These are phyloP conservation scores for Teratosphaeria zuluensis DNA, from an alignment of 2,329 filamentous ascomycete genomes.

Conservation along the genomic window DNA sequence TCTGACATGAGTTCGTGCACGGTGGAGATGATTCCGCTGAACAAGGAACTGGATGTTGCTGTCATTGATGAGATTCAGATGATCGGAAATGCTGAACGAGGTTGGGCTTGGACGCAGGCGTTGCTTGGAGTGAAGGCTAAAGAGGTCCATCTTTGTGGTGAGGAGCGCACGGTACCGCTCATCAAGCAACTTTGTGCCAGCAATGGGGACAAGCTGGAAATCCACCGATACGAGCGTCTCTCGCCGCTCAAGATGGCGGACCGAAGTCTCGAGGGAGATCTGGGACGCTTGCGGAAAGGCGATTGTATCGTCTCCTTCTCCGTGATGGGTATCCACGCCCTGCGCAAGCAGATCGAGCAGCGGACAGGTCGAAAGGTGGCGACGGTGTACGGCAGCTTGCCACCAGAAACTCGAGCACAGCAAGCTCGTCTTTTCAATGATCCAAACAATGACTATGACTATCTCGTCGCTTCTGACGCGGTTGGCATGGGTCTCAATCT, in stretches of 20 bases:
- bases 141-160: conserved; percentile 89
- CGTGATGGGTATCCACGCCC: conserved; percentile 65
- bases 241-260: conserved; percentile 63
- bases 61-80: conserved; percentile 99
- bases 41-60: conserved; percentile 66
- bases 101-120: conserved; percentile 91
- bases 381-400: conserved; percentile 84
- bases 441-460: conserved; percentile 90
- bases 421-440: conserved; percentile 94
- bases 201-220: conserved; percentile 69
- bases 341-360: conserved; percentile 70
- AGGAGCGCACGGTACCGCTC: conserved; percentile 70
- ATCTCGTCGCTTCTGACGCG: conserved; percentile 84
- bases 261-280: conserved; percentile 52
- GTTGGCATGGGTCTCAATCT: conserved; percentile 97
- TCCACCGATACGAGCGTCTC: conserved; percentile 76
- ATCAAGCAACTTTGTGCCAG: conserved; percentile 67
- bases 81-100: conserved; percentile 70
- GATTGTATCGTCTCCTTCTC: conserved; percentile 87
- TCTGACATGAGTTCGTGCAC: conserved; percentile 68
- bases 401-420: conserved; percentile 83
- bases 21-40: conserved; percentile 73
- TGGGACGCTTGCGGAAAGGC: conserved; percentile 67
- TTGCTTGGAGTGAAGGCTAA: conserved; percentile 76
- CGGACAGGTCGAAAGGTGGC: conserved; percentile 71